Evolutionary conservation across 352 stramenopile species (phyloP), one percentile per base, ranked within the genome.

Genomic region (Pythium periplocum): DNA sequence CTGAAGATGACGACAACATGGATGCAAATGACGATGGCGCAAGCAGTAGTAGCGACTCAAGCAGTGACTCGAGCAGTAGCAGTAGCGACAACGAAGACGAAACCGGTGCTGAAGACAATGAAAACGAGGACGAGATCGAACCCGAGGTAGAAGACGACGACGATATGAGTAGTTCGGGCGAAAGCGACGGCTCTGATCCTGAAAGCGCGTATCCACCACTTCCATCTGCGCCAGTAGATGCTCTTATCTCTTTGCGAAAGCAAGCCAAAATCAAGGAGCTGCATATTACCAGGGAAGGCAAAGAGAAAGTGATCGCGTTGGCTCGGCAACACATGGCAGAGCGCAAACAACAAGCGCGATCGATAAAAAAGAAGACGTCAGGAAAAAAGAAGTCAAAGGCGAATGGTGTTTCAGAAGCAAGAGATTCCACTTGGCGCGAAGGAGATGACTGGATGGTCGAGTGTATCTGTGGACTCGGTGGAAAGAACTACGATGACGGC

Each of bases 181-280:
- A 86, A 47, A 75, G 57, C 51, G 78, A 65, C 30, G 56, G 58
- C 36, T 83, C 72, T 0, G 75, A 88, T 38, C 46, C 85, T 17
- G 75, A 90, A 38, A 78, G 65, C 31, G 74, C 75, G 31, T 90
- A 90, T 37, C 80, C 77, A 35, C 57, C 68, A 37, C 55, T 91
- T 7, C 74, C 81, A 1, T 46, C 66, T 6, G 67, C 79, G 7
- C 78, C 78, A 1, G 75, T 91, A 26, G 81, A 91, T 45, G 59
- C 61, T 6, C 47, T 91, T 3, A 77, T 91, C 46, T 53, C 66
- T 4, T 61, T 78, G 30, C 71, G 76, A 39, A 78, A 83, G 45
- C 65, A 63, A 56, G 71, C 58, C 42, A 83, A 83, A 49, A 51
- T 63, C 2, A 75, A 87, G 35, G 76, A 87, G 45, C 44, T 89